Base-by-base conservation (phyloP, 1,284 basidiomycete species). In the Boletellus deceptivus region DNA sequence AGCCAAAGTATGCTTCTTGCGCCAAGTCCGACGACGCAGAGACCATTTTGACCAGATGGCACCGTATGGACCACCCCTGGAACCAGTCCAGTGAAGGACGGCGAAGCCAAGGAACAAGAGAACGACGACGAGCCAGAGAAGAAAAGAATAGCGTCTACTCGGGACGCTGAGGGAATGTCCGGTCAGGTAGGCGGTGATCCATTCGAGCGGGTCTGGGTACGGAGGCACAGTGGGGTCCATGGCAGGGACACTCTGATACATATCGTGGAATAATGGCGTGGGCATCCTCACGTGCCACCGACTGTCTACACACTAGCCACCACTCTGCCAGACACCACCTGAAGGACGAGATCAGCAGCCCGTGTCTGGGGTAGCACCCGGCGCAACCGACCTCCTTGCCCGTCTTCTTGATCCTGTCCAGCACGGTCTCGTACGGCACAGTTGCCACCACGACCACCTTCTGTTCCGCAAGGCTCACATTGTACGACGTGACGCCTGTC, bases 371-470 rank as follows among this genome's bases (percentile, higher is more conserved):
- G 14, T 25, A n/a, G 14, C 3, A 33, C 13, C 14, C 36, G 17
- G 36, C 18, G 16, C n/a, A 7, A 55, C 53, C 49, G 51, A 84
- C 83, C 78, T 85, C 80, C 72, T 93, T 93, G 57, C 91, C 91
- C 3, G 91, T 93, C 80, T 92, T 93, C 76, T 83, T 82, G 68
- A 93, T 91, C 75, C 78, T 89, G 44, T 74, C 83, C 35, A 84
- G 68, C 40, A 92, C 75, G 4, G 77, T 76, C 0, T 91, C 87
- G 65, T 88, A 91, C 10, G 76, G 62, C 10, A 81, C 75, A 4
- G 74, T 72, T 14, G 82, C 84, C 22, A 70, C 83, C 43, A 93
- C 90, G 40, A 80, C 56, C 43, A 93, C 91, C 60, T 79, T 77
- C 69, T 93, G 89, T 38, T 73, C 82, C 44, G 82, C 82, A 27